These are phyloP conservation scores for Botrytis fabae DNA, from an alignment of 2,329 filamentous ascomycete species.

Conservation along the genomic window DNA sequence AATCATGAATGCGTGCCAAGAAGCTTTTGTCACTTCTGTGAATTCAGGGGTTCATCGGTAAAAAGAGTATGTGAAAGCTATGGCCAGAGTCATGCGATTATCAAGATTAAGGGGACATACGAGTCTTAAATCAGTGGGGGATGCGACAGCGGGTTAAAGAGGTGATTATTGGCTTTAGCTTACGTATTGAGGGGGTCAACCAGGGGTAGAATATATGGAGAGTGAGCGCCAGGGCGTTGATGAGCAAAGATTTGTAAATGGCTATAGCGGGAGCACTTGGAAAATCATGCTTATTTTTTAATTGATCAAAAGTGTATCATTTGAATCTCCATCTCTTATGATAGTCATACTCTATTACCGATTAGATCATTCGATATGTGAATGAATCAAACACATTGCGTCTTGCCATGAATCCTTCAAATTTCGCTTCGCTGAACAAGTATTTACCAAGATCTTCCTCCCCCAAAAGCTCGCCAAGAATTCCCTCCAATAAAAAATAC, in stretches of 20 bases:
- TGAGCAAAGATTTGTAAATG: too few relatives aligned
- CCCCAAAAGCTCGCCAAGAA: background rate
- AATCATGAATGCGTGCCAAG: slow-evolving; percentile 41
- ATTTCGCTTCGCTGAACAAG: background rate
- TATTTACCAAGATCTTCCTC: background rate
- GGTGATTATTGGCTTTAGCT: slow-evolving; percentile 40
- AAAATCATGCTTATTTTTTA: background rate
- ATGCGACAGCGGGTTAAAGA: slow-evolving; percentile 36
- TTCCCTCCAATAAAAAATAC: background rate
- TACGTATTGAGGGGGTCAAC: background rate
- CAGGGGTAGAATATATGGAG: background rate
- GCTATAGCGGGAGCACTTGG: background rate
- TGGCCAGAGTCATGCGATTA: slow-evolving; percentile 23
- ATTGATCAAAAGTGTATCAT: background rate
- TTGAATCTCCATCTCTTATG: background rate
- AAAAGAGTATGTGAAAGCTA: slow-evolving; percentile 32
- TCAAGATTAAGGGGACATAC: slow-evolving; percentile 23
- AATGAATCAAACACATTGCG: slow-evolving; percentile 2
- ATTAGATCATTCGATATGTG: background rate
- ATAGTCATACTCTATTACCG: background rate
- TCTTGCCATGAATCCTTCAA: background rate
- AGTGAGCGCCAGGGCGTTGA: background rate
- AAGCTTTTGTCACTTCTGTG: slow-evolving; percentile 42
- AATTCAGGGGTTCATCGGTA: slow-evolving; percentile 36
- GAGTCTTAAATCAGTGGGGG: slow-evolving; percentile 20